Evolutionary conservation across 2,329 filamentous ascomycete genomes (phyloP), one percentile per base, ranked within the genome.

Genomic region (Alternaria sp.): DNA sequence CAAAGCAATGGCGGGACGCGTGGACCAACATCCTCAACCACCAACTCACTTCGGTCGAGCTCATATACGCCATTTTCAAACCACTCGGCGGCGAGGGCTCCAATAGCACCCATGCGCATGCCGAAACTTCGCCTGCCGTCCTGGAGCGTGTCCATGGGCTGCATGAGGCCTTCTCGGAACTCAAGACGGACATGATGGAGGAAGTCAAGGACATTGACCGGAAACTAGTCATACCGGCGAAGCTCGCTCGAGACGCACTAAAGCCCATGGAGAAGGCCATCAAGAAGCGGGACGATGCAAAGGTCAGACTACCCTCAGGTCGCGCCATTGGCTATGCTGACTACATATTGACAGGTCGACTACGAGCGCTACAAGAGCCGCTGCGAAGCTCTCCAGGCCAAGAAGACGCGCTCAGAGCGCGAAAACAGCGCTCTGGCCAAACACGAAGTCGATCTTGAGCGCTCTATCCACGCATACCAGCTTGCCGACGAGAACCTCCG

Each of bases 281-380:
- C 71, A 95, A 94, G 79, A 93, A 92, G 77, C 83, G 92, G 45
- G 91, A 95, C 72, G 90, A 93, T 69, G 91, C 88, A 78, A 89
- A 92, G 79, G 84, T 85, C 59, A 9, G 72, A 14, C 29, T 33
- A 5, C 3, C 13, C 10, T 4, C 2, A 5, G 3, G n/a, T 14
- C 2, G 21, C 23, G 1, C 26, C 24, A 9, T 28, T 10, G 11
- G 24, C 17, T 6, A 26, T 28, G 39, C 65, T 73, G 29, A 71
- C 60, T n/a, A 46, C 24, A 10, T 9, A 8, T n/a, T 10, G 52
- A 41, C 66, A 88, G 84, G 75, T 93, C 58, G 92, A 96, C 74
- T 95, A 88, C 72, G 92, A 96, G 77, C 86, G 90, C 67, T 88
- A 88, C 66, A 88, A 91, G 75, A 86, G 88, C 67, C 87, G 88